phyloP scores from a whole-genome alignment of 2,329 filamentous ascomycete species.

The Colletotrichum cordylinicola region DNA sequence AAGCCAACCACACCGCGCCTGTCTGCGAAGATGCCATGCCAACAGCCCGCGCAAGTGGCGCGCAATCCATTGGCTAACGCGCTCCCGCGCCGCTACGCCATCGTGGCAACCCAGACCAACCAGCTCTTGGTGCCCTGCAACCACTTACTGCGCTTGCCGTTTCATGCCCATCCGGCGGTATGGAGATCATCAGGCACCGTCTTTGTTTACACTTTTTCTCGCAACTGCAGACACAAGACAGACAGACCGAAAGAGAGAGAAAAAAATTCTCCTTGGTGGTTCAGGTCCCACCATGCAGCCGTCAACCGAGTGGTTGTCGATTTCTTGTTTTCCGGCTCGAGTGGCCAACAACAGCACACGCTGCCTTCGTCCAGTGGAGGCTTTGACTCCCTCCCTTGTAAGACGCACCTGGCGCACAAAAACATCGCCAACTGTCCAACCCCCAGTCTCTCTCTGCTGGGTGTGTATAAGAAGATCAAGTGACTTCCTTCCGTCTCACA shows the following conservation, averaged over 20 bases:
- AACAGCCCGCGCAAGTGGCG: slow-evolving; percentile 12
- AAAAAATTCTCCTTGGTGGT: not conserved
- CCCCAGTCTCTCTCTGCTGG: not conserved
- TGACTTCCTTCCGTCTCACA: slow-evolving; percentile 1
- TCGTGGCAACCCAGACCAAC: not conserved
- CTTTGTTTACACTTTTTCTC: slow-evolving; percentile 2
- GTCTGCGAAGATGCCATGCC: slow-evolving; percentile 4
- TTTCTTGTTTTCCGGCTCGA: slow-evolving; percentile 5
- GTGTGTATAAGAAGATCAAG: slow-evolving; percentile 20
- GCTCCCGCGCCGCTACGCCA: slow-evolving; percentile 5
- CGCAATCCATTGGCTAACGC: slow-evolving; percentile 14
- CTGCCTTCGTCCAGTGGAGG: slow-evolving; percentile 15
- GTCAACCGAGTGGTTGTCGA: slow-evolving; percentile 6
- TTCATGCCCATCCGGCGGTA: not conserved
- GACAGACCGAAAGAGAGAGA: not conserved
- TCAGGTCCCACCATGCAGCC: not conserved
- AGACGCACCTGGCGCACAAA: slow-evolving; percentile 15
- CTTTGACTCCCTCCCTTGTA: not conserved
- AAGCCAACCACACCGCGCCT: not conserved
- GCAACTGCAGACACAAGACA: not conserved
- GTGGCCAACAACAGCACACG: slow-evolving; percentile 11
- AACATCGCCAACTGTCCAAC: slow-evolving; percentile 18
- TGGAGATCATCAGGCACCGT: slow-evolving; percentile 9
- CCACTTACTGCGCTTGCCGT: slow-evolving; percentile 1
- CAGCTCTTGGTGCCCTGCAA: not conserved